phyloP scores from a whole-genome alignment of 768 basidiomycete genomes.

The Russula ochroleuca region DNA sequence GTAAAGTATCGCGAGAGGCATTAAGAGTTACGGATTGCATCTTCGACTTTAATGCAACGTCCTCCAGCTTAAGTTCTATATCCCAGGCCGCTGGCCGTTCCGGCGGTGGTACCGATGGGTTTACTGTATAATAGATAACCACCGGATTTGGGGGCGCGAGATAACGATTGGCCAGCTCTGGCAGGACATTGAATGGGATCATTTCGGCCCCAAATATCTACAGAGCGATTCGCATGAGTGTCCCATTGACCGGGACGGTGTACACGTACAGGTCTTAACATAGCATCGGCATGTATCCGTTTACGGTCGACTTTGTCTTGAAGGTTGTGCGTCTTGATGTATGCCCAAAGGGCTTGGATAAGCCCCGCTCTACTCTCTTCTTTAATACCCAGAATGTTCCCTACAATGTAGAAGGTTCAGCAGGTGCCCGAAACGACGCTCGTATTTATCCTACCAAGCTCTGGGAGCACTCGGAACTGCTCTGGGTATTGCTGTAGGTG shows the following conservation, averaged over 20 bases:
- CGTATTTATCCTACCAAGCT: conserved; percentile 53
- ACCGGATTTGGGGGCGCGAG: conserved; percentile 76
- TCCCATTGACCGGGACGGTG: neutral
- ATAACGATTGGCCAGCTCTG: conserved; percentile 80
- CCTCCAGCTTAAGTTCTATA: conserved; percentile 85
- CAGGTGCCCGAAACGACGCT: neutral
- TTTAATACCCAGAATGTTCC: conserved; percentile 66
- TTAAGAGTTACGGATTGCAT: conserved; percentile 65
- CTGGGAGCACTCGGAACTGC: conserved; percentile 72
- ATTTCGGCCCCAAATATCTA: conserved; percentile 71
- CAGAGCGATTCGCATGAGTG: conserved; percentile 8
- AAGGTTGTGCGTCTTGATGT: conserved; percentile 78
- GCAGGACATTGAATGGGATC: conserved; percentile 72
- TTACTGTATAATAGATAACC: conserved; percentile 69
- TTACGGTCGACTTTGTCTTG: conserved; percentile 81
- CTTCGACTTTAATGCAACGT: conserved; percentile 62
- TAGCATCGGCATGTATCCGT: conserved; percentile 63
- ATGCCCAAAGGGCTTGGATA: conserved; percentile 85
- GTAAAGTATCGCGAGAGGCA: conserved; percentile 64
- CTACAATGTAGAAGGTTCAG: conserved; percentile 34
- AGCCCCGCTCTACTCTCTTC: conserved; percentile 81
- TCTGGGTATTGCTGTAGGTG: conserved; percentile 85
- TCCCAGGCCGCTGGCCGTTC: conserved; percentile 71
- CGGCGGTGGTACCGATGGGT: conserved; percentile 57
- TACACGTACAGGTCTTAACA: conserved; percentile 52